Conservation (phyloP, 352 stramenopile species). For the Pythium oligandrum region DNA sequence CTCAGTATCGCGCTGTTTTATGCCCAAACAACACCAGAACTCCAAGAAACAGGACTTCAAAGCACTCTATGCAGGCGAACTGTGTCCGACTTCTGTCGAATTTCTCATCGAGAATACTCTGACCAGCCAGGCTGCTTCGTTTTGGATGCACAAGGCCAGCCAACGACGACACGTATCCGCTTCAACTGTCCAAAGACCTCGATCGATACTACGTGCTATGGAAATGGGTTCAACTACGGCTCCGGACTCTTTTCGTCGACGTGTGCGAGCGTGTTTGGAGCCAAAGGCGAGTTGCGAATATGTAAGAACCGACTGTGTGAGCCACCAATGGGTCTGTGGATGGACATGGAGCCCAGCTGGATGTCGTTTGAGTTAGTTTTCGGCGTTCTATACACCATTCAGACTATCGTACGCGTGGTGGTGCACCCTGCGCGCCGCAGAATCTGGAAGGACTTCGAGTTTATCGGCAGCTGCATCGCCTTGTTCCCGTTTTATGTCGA, state of each 20-base stretch:
- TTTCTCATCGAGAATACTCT: conserved; percentile 6
- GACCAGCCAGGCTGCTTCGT: conserved; percentile 34
- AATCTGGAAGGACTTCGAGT: too few species aligned
- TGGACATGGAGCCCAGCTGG: conserved; percentile 24
- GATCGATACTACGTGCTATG: conserved; percentile 22
- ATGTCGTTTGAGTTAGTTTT: too few species aligned
- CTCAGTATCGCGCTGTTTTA: conserved; percentile 49
- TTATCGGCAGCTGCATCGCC: too few species aligned
- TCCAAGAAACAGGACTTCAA: conserved; percentile 36
- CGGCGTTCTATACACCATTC: too few species aligned
- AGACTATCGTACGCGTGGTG: too few species aligned
- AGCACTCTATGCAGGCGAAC: conserved; percentile 34
- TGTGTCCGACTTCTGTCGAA: conserved; percentile 32
- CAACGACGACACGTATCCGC: conserved; percentile 18
- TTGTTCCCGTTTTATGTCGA: too few species aligned
- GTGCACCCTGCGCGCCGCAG: too few species aligned
- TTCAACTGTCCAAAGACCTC: conserved; percentile 22
- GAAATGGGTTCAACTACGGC: conserved; percentile 26
- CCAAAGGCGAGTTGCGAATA: conserved; percentile 14
- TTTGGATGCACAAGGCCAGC: conserved; percentile 11
- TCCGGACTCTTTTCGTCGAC: conserved; percentile 18
- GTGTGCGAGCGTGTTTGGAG: conserved; percentile 24
- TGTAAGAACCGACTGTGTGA: conserved; percentile 47
- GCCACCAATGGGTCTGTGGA: conserved; percentile 20
- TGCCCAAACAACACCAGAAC: conserved; percentile 43